Conservation (phyloP, 345 rosid species). For the Melastoma malabathricum region DNA sequence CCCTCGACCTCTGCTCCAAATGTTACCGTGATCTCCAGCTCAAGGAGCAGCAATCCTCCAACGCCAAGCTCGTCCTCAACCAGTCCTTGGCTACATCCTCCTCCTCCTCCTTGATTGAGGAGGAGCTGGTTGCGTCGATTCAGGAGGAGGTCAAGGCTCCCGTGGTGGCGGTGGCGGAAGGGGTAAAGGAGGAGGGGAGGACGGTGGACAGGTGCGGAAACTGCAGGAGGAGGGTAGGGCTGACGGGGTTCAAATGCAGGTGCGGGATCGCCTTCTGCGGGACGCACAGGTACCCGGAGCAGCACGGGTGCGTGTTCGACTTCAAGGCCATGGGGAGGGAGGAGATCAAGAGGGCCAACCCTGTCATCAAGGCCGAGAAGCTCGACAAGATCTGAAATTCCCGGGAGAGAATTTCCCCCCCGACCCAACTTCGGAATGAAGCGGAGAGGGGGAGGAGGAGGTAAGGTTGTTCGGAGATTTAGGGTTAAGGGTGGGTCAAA, state of each 20-base stretch:
- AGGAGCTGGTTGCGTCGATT: not conserved
- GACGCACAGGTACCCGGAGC: slow-evolving; percentile 77
- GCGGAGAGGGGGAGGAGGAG: too few species aligned
- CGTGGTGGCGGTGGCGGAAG: slow-evolving; percentile 5
- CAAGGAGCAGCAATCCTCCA: slow-evolving; percentile 41
- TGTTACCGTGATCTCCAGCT: slow-evolving; percentile 56
- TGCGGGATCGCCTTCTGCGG: slow-evolving; percentile 71
- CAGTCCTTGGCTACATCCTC: slow-evolving; percentile 23
- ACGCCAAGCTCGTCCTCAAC: slow-evolving; percentile 38
- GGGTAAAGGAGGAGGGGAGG: slow-evolving; percentile 8
- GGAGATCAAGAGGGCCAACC: slow-evolving; percentile 70
- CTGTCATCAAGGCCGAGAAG: slow-evolving; percentile 50
- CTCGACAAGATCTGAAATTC: slow-evolving; percentile 15
- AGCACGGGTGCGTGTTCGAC: slow-evolving; percentile 54
- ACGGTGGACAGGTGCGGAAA: slow-evolving; percentile 43
- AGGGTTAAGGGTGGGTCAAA: too few species aligned
- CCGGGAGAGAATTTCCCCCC: too few species aligned
- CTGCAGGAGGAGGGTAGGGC: slow-evolving; percentile 68
- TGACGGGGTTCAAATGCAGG: slow-evolving; percentile 74
- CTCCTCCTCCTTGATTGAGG: not conserved
- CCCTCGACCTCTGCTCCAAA: slow-evolving; percentile 64
- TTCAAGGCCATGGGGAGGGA: slow-evolving; percentile 54
- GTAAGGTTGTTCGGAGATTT: too few species aligned
- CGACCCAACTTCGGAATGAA: too few species aligned
- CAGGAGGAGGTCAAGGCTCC: slow-evolving; percentile 9